Evolutionary conservation across 1,284 basidiomycete genomes (phyloP).

Genomic region (Nidula niveotomentosa): DNA sequence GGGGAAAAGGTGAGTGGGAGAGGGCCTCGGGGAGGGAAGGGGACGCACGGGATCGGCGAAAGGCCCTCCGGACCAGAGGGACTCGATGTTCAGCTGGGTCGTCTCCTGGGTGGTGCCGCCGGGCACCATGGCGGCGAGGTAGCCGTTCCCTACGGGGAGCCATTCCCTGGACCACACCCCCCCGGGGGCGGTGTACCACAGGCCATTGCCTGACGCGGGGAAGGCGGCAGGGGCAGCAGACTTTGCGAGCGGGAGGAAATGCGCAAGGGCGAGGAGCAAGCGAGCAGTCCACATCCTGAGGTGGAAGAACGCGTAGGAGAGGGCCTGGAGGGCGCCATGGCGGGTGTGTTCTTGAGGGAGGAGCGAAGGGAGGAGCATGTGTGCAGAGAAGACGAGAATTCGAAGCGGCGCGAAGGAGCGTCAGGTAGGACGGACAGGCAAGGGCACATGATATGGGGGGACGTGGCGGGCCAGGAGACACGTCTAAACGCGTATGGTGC

Average conservation of each 20-base stretch:
- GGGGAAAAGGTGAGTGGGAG: constrained; percentile 1
- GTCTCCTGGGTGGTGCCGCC: constrained; percentile 61
- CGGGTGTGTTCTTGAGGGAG: background rate
- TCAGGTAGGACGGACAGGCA: background rate
- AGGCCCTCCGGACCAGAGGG: constrained; percentile 74
- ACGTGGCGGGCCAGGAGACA: background rate
- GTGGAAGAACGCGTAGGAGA: constrained; percentile 5
- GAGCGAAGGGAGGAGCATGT: background rate
- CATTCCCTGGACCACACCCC: constrained; percentile 55
- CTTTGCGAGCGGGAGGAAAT: constrained; percentile 13
- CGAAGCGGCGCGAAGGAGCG: background rate
- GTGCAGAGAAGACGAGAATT: background rate
- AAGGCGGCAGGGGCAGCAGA: constrained; percentile 47
- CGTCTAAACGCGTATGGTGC: too few relatives aligned
- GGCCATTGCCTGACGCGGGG: constrained; percentile 68
- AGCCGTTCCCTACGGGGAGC: constrained; percentile 74
- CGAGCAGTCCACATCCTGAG: constrained; percentile 22
- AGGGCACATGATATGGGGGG: background rate
- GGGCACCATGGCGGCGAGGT: constrained; percentile 66
- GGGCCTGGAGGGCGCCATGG: constrained; percentile 5
- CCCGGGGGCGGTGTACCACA: constrained; percentile 65
- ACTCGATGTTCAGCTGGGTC: constrained; percentile 72
- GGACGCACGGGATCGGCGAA: constrained; percentile 54
- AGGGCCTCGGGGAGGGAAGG: background rate
- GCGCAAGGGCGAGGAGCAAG: constrained; percentile 15